A percentile compares a stretch with the other conserved stretches of the same genome.
phyloP scores from a whole-genome alignment of 2,329 filamentous ascomycete species.

The Phaeosphaeriaceae sp. region DNA sequence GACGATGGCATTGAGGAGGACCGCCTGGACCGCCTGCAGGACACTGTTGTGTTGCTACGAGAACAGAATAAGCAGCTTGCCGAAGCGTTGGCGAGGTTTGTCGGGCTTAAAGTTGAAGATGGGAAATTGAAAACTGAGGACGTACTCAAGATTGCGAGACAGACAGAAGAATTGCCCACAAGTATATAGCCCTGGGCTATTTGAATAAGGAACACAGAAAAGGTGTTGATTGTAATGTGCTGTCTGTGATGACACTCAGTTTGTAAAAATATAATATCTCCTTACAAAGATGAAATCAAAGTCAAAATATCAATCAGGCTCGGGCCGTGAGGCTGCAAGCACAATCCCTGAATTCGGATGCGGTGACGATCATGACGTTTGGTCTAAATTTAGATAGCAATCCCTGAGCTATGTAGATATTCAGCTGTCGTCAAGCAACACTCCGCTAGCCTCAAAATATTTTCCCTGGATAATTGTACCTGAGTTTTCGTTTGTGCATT shows the following conservation, averaged over 20 bases:
- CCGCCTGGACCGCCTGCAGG: constrained; percentile 21
- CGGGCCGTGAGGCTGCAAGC: background rate
- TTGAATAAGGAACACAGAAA: too few relatives aligned
- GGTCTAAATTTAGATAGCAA: constrained; percentile 16
- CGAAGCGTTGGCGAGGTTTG: constrained; percentile 33
- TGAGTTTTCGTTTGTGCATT: background rate
- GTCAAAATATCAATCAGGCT: constrained; percentile 7
- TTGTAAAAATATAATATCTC: too few relatives aligned
- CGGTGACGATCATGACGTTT: constrained; percentile 8
- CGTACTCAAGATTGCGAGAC: constrained; percentile 20
- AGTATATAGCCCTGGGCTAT: too few relatives aligned
- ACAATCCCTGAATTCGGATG: background rate
- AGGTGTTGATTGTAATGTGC: too few relatives aligned
- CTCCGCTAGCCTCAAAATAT: background rate
- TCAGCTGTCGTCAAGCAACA: constrained; percentile 3
- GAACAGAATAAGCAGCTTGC: constrained; percentile 34
- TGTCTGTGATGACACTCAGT: too few relatives aligned
- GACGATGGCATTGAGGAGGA: constrained; percentile 20
- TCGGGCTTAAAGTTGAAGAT: constrained; percentile 30
- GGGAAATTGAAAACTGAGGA: constrained; percentile 26
- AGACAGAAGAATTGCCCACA: constrained; percentile 1
- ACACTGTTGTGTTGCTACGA: constrained; percentile 27
- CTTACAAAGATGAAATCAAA: too few relatives aligned
- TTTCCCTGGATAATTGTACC: too few relatives aligned
- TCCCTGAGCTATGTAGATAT: constrained; percentile 2